These are phyloP conservation scores for Monilinia aucupariae DNA, from an alignment of 2,329 filamentous ascomycete species.

Conservation along the genomic window DNA sequence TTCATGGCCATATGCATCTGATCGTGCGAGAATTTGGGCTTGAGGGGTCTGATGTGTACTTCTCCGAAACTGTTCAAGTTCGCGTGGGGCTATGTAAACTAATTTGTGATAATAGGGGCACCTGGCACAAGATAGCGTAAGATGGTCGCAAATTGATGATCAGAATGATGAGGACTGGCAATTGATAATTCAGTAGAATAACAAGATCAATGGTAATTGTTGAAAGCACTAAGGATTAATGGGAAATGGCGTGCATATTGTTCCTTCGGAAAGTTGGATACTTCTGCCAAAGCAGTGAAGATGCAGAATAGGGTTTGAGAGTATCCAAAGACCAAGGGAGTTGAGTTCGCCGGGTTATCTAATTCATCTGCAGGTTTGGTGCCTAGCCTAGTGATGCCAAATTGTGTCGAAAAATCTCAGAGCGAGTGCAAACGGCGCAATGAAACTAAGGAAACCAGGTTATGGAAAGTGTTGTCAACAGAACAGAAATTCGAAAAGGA, in stretches of 20 bases:
- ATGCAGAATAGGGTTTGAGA: background rate
- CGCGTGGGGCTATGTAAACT: background rate
- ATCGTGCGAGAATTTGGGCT: slow-evolving; percentile 80
- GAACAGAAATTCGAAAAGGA: background rate
- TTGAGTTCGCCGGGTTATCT: background rate
- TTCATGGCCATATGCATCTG: slow-evolving; percentile 86
- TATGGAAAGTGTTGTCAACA: background rate
- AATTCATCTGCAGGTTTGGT: background rate
- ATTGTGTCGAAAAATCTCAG: background rate
- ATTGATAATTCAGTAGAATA: no score
- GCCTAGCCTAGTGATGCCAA: background rate
- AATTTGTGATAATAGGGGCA: slow-evolving; percentile 21
- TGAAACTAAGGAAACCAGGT: background rate
- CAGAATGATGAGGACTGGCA: slow-evolving; percentile 65
- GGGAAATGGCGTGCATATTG: slow-evolving; percentile 4
- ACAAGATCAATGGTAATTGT: no score
- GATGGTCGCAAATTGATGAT: slow-evolving; percentile 82
- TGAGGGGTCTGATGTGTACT: slow-evolving; percentile 66
- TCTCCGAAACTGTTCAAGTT: background rate
- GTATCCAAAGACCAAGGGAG: no score
- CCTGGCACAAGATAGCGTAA: slow-evolving; percentile 82
- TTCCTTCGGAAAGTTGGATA: background rate
- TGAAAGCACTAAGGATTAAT: no score
- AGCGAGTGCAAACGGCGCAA: background rate
- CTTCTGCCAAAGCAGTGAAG: background rate